Evolutionary conservation across 2,329 filamentous ascomycete species (phyloP), one percentile per base, ranked within the genome.

Genomic region (Cephalotrichum gorgonifer): DNA sequence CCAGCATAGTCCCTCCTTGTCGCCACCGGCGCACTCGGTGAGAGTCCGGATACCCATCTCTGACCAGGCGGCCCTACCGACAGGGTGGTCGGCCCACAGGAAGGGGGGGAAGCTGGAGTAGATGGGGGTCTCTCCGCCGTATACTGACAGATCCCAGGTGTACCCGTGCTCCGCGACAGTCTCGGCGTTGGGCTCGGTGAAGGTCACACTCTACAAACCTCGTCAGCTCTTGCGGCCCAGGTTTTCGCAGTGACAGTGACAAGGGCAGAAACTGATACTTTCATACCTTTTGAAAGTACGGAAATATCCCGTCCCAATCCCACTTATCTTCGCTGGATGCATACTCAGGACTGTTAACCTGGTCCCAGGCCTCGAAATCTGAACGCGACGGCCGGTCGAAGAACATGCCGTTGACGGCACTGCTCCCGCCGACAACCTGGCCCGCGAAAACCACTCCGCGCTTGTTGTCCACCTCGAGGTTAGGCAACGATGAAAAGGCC

Each of bases 401-500:
- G 55, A 66, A 62, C 59, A 63, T 61, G 8, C 64, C 65, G 45
- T 68, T 68, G 44, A 66, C 54, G 23, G 63, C 58, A 4, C 63
- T 65, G 45, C 63, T 61, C 28, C 65, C 65, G 4, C 65, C 65
- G 3, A 68, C 56, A 7, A 57, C 59, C 51, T 60, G 59, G 6
- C 64, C 65, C n/a, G 61, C 60, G 4, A 57, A 49, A 5, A 65
- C 54, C 1, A 52, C 51, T 4, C 58, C 60, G 2, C 53, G 47
- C 28, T 51, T 52, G 53, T 60, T 59, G 39, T 56, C 56, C 39
- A 63, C 53, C 49, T 54, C 56, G 44, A 54, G 54, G 33, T 57
- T 55, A 15, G 56, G 56, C 44, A 54, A 53, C 17, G 55, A 56
- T 46, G 22, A 54, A 49, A 58, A 56, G 48, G 54, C 41, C 41